phyloP scores from a whole-genome alignment of 2,329 filamentous ascomycete genomes.

The Aspergillus terreus region DNA sequence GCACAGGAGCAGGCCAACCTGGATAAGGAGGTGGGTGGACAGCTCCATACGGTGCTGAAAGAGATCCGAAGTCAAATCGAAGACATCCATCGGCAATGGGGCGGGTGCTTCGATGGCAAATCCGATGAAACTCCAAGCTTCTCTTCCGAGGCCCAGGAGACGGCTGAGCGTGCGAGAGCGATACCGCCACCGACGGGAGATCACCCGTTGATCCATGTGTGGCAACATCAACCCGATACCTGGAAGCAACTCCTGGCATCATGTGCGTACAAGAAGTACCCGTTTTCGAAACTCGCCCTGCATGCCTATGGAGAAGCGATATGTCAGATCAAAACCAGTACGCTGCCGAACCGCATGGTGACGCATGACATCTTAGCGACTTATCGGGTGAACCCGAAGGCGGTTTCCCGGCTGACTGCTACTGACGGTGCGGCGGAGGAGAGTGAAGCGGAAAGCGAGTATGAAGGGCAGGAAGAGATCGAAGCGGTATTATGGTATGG shows the following conservation, averaged over 20 bases:
- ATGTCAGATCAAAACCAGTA: constrained; percentile 30
- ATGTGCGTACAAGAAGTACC: constrained; percentile 27
- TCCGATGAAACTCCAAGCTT: constrained; percentile 12
- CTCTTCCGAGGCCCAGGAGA: constrained; percentile 20
- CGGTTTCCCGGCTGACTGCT: constrained; percentile 23
- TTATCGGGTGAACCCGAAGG: constrained; percentile 31
- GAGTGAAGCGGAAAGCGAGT: constrained; percentile 14
- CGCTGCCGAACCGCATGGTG: constrained; percentile 22
- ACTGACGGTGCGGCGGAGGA: constrained; percentile 16
- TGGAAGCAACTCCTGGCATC: constrained; percentile 39
- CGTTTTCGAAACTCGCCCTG: constrained; percentile 21
- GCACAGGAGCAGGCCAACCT: constrained; percentile 18
- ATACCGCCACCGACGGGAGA: constrained; percentile 29
- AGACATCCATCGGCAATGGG: constrained; percentile 19
- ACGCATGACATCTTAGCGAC: constrained; percentile 25
- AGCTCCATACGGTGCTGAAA: constrained; percentile 17
- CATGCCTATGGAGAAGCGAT: constrained; percentile 32
- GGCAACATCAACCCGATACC: constrained; percentile 28
- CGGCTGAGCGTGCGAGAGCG: constrained; percentile 24
- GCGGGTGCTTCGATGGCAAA: constrained; percentile 2
- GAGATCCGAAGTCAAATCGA: constrained; percentile 19
- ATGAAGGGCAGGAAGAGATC: constrained; percentile 28
- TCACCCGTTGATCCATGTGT: constrained; percentile 33
- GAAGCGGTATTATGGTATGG: constrained; percentile 22
- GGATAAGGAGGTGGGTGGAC: constrained; percentile 10